Evolutionary conservation across 352 stramenopile species (phyloP), one percentile per base, ranked within the genome.

Genomic region (Peronospora farinosa): DNA sequence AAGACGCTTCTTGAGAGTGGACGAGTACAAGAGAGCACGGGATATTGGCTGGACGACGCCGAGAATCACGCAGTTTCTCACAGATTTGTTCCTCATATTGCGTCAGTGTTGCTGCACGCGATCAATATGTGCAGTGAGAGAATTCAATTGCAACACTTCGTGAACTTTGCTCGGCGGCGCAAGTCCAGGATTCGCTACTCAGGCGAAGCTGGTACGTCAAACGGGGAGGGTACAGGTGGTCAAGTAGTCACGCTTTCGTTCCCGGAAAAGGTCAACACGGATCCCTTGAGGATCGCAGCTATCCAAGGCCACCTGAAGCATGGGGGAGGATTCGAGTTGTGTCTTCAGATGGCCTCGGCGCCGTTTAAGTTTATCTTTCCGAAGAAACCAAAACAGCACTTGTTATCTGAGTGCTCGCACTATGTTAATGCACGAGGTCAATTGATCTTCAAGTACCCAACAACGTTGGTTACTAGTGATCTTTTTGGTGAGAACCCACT

Each of bases 171-270:
- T 64, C 77, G 78, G 7, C 77, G 82, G 17, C 78, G 82, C 59
- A 83, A 84, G 49, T 89, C 78, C 9, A 77, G 76, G 23, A 92
- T 92, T 60, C 76, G 78, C 17, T 92, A 92, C 51, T 88, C 78
- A 30, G 81, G 81, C 6, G 78, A 92, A 71, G 81, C 78, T 46
- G 72, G 67, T 25, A 80, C 78, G 13, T 63, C 56, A 12, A 67
- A 55, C 13, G 60, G 65, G 1, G 57, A 71, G 11, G 78, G 78
- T 10, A 90, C 78, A 7, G 78, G 81, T 51, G 79, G 78, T n/a
- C 79, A 92, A 65, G 77, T 92, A 15, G 82, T 92, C 27, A 89
- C 79, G 7, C 63, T 92, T n/a, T 86, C 82, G 15, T 92, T 92
- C 54, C 81, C 82, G 6, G 79, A 92, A 40, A 88, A 88, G 42